Conservation (phyloP, 2,329 filamentous ascomycete genomes). For the Colletotrichum viniferum region DNA sequence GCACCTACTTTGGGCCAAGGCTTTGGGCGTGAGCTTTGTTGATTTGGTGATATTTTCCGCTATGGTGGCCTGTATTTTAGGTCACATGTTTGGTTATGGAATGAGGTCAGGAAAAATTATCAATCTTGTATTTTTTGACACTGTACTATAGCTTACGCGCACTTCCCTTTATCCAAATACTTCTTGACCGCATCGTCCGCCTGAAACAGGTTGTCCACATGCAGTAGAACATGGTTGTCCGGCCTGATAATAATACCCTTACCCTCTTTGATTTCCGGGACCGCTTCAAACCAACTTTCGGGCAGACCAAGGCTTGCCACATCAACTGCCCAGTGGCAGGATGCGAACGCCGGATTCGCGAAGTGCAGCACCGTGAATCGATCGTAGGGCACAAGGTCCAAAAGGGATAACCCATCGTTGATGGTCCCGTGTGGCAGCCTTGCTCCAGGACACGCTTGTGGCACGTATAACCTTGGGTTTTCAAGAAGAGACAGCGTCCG, state of each 20-base stretch:
- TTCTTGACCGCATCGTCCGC: background rate
- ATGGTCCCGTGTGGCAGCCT: slow-evolving; percentile 4
- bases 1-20: slow-evolving; percentile 2
- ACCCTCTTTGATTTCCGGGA: background rate
- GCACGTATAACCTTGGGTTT: background rate
- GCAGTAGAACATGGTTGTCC: slow-evolving; percentile 2
- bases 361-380: slow-evolving; percentile 7
- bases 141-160: background rate
- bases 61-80: background rate
- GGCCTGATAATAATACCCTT: slow-evolving; percentile 9
- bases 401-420: background rate
- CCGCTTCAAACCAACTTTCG: background rate
- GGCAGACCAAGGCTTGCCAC: background rate
- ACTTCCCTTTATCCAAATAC: background rate
- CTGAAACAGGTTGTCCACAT: background rate
- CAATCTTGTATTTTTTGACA: background rate
- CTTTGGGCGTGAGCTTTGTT: background rate
- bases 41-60: rapidly evolving
- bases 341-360: background rate
- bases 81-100: background rate
- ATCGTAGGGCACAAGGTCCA: slow-evolving; percentile 11
- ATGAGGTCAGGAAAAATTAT: background rate
- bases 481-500: background rate
- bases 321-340: slow-evolving; percentile 7
- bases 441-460: background rate